Base-by-base conservation (phyloP, 352 stramenopile species). In the Phytophthora brassicae region DNA sequence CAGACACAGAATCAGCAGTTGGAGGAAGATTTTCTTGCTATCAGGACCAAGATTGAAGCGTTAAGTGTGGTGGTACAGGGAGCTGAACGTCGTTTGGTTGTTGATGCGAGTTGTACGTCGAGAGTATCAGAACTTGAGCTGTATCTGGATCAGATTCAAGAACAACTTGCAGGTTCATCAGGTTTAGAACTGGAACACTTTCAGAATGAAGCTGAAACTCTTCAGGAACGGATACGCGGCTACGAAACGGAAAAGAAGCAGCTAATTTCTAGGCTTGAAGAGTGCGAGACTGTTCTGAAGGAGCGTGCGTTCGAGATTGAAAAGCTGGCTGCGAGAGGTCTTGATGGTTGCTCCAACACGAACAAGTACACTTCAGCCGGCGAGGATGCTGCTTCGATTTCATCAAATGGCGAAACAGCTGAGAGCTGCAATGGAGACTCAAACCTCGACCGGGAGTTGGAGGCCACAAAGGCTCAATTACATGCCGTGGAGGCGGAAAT, bases 401-500 rank as follows among this genome's bases (percentile, higher is more conserved):
- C 31, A 48, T 66, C 33, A 16, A 69, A 63, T 31, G 54, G 52
- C 29, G 56, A 72, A 36, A 55, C 38, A 6, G 42, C 12, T 9
- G 54, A 55, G 22, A 62, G 49, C n/a, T 63, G 23, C 33, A 70
- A 62, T 60, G 60, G 52, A 58, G 41, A 56, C 3, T 55, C 20
- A 24, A 50, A 55, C 17, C 50, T 70, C 3, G 57, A 66, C 23
- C 54, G 57, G 24, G 56, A 80, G 35, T 51, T 86, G 3, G 64
- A 74, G 48, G 53, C 63, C 17, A 70, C 72, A 7, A 79, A 60
- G 23, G 44, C 50, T 17, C 68, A 64, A 17, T 22, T 86, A 24
- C 60, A 82, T 26, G 70, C 72, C 19, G 45, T 66, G 6, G 66
- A 86, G 41, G 56, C 71, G 14, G 77, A 90, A 61, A 75, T 90